These are phyloP conservation scores for Candida tetrigidarum DNA, from an alignment of 1,139 yeast genomes.

Conservation along the genomic window DNA sequence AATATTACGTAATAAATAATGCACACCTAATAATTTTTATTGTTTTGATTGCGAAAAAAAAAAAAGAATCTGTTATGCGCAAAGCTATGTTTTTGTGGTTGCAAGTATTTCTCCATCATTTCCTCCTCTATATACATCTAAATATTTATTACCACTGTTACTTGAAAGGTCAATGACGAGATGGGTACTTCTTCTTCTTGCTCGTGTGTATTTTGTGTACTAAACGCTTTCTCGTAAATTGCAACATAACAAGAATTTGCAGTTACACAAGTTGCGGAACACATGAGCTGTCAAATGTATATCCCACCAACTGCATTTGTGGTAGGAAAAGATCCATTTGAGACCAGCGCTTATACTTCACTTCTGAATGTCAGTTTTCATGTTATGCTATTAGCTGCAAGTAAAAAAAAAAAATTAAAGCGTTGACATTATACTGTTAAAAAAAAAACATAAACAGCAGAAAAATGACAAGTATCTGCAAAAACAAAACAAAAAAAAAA, in stretches of 20 bases:
- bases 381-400: constrained; percentile 5
- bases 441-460: background rate
- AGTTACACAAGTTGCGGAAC: background rate
- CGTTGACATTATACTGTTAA: too few species aligned
- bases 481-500: background rate
- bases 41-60: constrained; percentile 4
- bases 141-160: too few species aligned
- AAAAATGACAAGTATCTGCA: background rate
- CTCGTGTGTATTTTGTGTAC: too few species aligned
- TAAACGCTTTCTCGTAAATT: too few species aligned
- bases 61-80: constrained; percentile 1
- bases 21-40: background rate
- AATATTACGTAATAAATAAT: constrained; percentile 2
- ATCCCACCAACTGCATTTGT: background rate
- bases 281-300: background rate
- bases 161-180: too few species aligned
- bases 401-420: too few species aligned
- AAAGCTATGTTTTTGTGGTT: background rate
- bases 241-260: background rate
- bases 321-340: background rate
- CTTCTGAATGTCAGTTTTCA: too few species aligned
- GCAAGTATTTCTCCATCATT: background rate
- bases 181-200: too few species aligned
- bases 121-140: too few species aligned
- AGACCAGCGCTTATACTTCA: too few species aligned